phyloP scores from a whole-genome alignment of 371 early-diverging fungal species.

The Ecytonucleospora hepatopenaei region DNA sequence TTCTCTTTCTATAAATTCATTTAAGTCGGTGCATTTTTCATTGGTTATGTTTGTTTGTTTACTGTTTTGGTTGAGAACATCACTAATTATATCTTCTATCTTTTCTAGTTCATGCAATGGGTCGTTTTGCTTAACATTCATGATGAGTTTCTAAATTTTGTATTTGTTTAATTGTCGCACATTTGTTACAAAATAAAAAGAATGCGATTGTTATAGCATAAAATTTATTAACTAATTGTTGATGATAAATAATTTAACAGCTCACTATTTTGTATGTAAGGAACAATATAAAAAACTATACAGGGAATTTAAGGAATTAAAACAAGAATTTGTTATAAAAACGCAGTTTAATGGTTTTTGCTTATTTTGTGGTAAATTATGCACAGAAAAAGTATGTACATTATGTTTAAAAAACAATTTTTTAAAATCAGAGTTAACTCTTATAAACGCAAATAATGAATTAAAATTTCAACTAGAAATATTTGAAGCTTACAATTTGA shows the following conservation, averaged over 20 bases:
- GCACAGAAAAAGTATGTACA: background rate
- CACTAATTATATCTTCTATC: too few relatives aligned
- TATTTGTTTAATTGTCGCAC: too few relatives aligned
- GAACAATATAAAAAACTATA: background rate
- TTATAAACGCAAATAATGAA: background rate
- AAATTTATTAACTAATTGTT: too few relatives aligned
- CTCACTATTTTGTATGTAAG: background rate
- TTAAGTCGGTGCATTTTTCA: too few relatives aligned
- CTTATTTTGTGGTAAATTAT: background rate
- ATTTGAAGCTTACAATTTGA: background rate
- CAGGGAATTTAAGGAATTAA: background rate
- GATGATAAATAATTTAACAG: slow-evolving; percentile 7
- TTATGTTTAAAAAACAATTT: background rate
- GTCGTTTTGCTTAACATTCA: too few relatives aligned
- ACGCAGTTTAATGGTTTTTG: slow-evolving; percentile 1
- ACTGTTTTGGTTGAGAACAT: too few relatives aligned
- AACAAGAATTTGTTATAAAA: background rate
- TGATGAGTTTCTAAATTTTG: too few relatives aligned
- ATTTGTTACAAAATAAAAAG: too few relatives aligned
- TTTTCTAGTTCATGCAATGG: too few relatives aligned
- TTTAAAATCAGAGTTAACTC: background rate
- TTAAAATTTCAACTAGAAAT: background rate
- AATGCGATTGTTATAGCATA: too few relatives aligned
- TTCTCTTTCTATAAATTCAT: too few relatives aligned
- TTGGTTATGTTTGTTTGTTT: too few relatives aligned